phyloP scores from a whole-genome alignment of 75 land plant species.

The Selaginella moellendorffii region DNA sequence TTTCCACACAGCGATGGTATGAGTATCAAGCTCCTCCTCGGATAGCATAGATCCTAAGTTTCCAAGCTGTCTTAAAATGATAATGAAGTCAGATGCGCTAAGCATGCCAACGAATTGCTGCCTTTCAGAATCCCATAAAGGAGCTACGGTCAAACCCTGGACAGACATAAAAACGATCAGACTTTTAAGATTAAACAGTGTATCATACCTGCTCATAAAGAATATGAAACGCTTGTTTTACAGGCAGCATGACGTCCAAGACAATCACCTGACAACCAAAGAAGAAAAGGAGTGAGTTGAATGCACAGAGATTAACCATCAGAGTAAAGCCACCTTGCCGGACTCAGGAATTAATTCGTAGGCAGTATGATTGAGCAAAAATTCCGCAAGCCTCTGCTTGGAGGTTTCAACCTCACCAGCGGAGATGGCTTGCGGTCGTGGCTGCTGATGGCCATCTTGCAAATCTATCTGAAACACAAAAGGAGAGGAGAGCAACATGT shows the following conservation, averaged over 20 bases:
- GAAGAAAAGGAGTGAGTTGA: background rate
- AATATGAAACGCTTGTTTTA: slow-evolving; percentile 76
- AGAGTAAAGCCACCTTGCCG: slow-evolving; percentile 43
- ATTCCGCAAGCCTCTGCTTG: slow-evolving; percentile 33
- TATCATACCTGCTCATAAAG: slow-evolving; percentile 70
- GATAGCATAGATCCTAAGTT: slow-evolving; percentile 67
- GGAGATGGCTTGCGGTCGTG: too few species aligned
- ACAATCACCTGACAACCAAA: slow-evolving; percentile 78
- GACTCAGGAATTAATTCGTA: slow-evolving; percentile 88
- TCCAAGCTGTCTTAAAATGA: slow-evolving; percentile 82
- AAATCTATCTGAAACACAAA: background rate
- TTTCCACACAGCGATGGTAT: slow-evolving; percentile 95
- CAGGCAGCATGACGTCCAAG: slow-evolving; percentile 60
- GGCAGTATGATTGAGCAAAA: slow-evolving; percentile 45
- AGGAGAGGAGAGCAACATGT: background rate
- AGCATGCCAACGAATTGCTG: slow-evolving; percentile 86
- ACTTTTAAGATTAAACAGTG: background rate
- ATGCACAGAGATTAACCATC: background rate
- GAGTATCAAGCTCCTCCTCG: slow-evolving; percentile 95
- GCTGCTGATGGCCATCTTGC: background rate
- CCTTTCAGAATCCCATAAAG: slow-evolving; percentile 60
- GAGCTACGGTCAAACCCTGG: slow-evolving; percentile 86
- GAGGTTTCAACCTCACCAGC: slow-evolving; percentile 44
- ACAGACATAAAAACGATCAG: background rate
- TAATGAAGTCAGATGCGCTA: slow-evolving; percentile 68